Base-by-base conservation (phyloP, 345 rosid genomes). In the Eucalyptus cloeziana region DNA sequence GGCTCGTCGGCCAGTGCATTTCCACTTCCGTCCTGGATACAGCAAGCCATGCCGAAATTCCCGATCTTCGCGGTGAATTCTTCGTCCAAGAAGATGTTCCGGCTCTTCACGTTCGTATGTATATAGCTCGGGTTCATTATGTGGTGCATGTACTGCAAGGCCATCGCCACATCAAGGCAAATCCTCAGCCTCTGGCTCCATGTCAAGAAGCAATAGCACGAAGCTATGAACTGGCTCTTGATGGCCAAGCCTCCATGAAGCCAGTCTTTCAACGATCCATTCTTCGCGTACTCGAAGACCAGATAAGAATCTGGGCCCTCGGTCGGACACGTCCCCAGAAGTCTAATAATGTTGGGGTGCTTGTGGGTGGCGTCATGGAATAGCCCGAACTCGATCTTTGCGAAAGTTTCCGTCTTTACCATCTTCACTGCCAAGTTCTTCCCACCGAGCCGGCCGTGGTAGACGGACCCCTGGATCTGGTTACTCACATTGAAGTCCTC, bases 241-340 rank as follows among this genome's bases (percentile, higher is more conserved):
- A 97, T 95, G 9, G 98, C 99, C 87, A 97, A 92, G 67, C 98
- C 98, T 30, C 98, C 96, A 62, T 96, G 99, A 76, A 97, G 90
- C 99, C 99, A 97, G 19, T 97, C 99, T 92, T 94, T 96, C 76
- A 97, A 90, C 19, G 99, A 96, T 27, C 98, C 99, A 60, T 97
- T 97, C 93, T 93, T 94, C 1, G 97, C 99, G 50, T 95, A 96
- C 93, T 97, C 99, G 49, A 95, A 95, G 25, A 96, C 96, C 37
- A 96, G 87, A 90, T 89, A 96, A 43, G 96, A 93, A 47, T 86
- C 90, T 62, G 92, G 88, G 15, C 89, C 91, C 33, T 94, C 96
- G n/a, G 89, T 91, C 51, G 92, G 89, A 91, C 97, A 95, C 24
- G 94, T 93, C 85, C 99, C 99, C 88, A 96, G 86, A 87, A 96